A percentile compares a stretch with the other conserved stretches of the same genome.
Conservation (phyloP, 2,329 filamentous ascomycete species). For the Paramyrothecium roridum region DNA sequence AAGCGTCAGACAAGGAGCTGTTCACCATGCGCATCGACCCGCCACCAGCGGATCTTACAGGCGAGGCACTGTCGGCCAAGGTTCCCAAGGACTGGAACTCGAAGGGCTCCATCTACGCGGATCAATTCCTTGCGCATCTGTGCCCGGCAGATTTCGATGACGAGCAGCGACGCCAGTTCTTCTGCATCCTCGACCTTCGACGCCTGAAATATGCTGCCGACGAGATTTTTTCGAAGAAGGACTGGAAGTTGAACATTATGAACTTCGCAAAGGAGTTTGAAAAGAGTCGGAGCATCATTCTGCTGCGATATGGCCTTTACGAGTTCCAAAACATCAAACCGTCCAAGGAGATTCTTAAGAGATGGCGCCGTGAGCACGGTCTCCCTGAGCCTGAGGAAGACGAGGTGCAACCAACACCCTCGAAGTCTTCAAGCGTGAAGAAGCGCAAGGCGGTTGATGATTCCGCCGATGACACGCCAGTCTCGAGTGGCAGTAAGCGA, state of each 20-base stretch:
- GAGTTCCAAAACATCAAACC: slow-evolving; percentile 62
- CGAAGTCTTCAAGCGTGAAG: slow-evolving; percentile 32
- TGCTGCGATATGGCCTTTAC: slow-evolving; percentile 59
- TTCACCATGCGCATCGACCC: slow-evolving; percentile 59
- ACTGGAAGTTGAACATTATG: slow-evolving; percentile 60
- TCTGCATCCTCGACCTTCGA: slow-evolving; percentile 60
- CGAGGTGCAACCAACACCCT: slow-evolving; percentile 23
- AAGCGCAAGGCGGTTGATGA: slow-evolving; percentile 60
- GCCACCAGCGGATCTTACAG: slow-evolving; percentile 53
- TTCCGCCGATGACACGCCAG: slow-evolving; percentile 32
- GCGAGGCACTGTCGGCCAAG: slow-evolving; percentile 50
- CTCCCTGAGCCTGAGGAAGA: slow-evolving; percentile 50
- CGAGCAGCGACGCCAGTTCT: slow-evolving; percentile 58
- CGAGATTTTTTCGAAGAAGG: slow-evolving; percentile 58
- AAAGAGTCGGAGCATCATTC: slow-evolving; percentile 59
- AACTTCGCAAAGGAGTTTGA: slow-evolving; percentile 65
- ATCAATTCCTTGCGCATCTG: slow-evolving; percentile 55
- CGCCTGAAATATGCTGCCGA: slow-evolving; percentile 60
- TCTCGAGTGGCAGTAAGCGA: slow-evolving; percentile 43
- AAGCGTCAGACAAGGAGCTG: slow-evolving; percentile 46
- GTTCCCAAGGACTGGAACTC: slow-evolving; percentile 50
- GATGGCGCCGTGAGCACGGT: slow-evolving; percentile 55
- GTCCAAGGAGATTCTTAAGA: slow-evolving; percentile 53
- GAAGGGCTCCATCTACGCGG: slow-evolving; percentile 55
- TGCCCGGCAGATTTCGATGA: slow-evolving; percentile 57